Base-by-base conservation (phyloP, 148 eudicot genomes). In the Oxyria digyna region DNA sequence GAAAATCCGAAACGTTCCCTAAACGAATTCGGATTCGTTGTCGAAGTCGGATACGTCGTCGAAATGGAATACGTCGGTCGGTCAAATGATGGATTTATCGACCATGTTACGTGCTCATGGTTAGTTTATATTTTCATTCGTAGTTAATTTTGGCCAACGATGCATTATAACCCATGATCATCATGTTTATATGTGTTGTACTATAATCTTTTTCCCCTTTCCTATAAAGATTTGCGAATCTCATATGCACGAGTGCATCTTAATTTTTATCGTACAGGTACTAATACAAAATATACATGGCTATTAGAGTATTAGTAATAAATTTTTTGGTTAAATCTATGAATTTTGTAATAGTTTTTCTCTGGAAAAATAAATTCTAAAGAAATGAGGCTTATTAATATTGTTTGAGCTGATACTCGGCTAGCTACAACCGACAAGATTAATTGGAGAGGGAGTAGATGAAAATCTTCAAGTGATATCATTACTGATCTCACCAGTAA, bases 391-490 rank as follows among this genome's bases (percentile, higher is more conserved):
- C 62, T 55, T 59, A 59, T 29, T 14, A 14, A 38, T n/a, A n/a
- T n/a, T n/a, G n/a, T n/a, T 10, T 7, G 65, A 59, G 65, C 65
- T 27, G 65, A 27, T 29, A 15, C 6, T 27, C 37, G 1, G 65
- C 37, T 59, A 29, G 18, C 65, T 59, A 14, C 65, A 59, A 59
- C 65, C 65, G 65, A 59, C 65, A 59, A 26, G 65, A 59, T 29
- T 59, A 27, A 54, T 54, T 54, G 31, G 32, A 52, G 26, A 52
- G 52, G 21, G 23, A n/a, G 52, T 46, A 46, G 52, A 24, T 54
- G 13, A 54, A 54, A 24, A 54, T 54, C 31, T 54, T 46, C 23
- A 46, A 24, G 27, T 52, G 62, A 24, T 23, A 10, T 52, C 4
- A 49, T 18, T 18, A 4, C 24, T 52, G 11, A 52, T 52, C 24